Evolutionary conservation across 129 eudicot genomes (phyloP).

Genomic region (Flaveria linearis): DNA sequence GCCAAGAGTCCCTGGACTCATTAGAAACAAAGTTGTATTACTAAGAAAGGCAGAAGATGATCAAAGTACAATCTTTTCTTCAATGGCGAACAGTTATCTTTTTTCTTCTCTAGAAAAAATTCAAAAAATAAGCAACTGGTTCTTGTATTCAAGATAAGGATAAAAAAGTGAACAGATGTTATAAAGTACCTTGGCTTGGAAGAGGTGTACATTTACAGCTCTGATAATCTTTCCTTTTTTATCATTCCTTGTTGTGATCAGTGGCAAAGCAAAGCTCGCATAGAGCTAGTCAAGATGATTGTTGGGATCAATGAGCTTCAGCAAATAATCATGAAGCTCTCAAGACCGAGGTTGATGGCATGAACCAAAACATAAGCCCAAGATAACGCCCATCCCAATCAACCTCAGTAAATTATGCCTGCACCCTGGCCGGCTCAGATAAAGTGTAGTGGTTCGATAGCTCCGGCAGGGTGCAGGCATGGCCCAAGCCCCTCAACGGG

Average conservation of each 20-base stretch:
- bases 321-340: slow-evolving; percentile 43
- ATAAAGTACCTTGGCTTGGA: slow-evolving; percentile 45
- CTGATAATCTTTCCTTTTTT: slow-evolving; percentile 31
- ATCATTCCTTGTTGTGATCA: slow-evolving; percentile 54
- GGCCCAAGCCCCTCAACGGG: slow-evolving; percentile 99
- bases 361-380: slow-evolving; percentile 21
- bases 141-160: not conserved
- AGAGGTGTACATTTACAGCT: slow-evolving; percentile 39
- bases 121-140: not conserved
- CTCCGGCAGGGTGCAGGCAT: slow-evolving; percentile 82
- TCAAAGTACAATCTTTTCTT: not conserved
- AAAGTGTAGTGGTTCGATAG: slow-evolving; percentile 19
- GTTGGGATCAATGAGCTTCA: slow-evolving; percentile 46
- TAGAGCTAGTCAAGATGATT: slow-evolving; percentile 35
- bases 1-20: not conserved
- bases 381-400: slow-evolving; percentile 33
- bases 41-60: not conserved
- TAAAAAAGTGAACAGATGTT: not conserved
- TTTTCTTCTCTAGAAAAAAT: not conserved
- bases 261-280: slow-evolving; percentile 37
- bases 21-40: not conserved
- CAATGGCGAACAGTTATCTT: not conserved
- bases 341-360: slow-evolving; percentile 50
- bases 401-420: slow-evolving; percentile 70
- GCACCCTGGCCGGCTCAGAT: slow-evolving; percentile 62